Evolutionary conservation across 2,329 filamentous ascomycete genomes (phyloP).

Genomic region (Cytospora piceicola): DNA sequence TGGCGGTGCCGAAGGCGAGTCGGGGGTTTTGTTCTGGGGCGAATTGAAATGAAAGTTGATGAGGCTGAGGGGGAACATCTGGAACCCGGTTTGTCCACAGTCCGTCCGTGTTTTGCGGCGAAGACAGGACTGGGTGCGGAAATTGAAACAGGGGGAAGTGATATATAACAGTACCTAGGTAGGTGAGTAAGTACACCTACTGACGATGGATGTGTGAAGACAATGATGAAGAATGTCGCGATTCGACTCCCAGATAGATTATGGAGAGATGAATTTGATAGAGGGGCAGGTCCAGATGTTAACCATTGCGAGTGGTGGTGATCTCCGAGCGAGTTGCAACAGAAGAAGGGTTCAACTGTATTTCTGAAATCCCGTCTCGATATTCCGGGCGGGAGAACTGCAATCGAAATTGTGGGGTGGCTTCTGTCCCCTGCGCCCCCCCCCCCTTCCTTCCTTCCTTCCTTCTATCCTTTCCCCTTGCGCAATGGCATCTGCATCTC

Average conservation of each 20-base stretch:
- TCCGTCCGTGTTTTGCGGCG: background rate
- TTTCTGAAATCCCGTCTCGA: background rate
- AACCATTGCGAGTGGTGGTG: background rate
- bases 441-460: no score
- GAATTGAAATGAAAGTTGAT: slow-evolving; percentile 9
- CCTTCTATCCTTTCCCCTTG: background rate
- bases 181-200: background rate
- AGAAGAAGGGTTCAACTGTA: background rate
- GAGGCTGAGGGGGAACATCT: background rate
- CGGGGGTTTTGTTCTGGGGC: slow-evolving; percentile 19
- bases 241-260: no score
- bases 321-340: background rate
- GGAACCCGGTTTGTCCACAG: background rate
- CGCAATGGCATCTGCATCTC: background rate
- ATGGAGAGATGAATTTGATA: background rate
- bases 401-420: background rate
- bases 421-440: background rate
- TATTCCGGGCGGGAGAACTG: background rate
- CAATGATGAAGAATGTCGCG: background rate
- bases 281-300: background rate
- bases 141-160: slow-evolving; percentile 17
- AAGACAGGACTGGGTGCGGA: slow-evolving; percentile 10
- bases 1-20: slow-evolving; percentile 14
- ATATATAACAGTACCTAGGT: background rate
- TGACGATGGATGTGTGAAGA: background rate